Base-by-base conservation (phyloP, 2,329 filamentous ascomycete genomes). In the Neopestalotiopsis clavispora region DNA sequence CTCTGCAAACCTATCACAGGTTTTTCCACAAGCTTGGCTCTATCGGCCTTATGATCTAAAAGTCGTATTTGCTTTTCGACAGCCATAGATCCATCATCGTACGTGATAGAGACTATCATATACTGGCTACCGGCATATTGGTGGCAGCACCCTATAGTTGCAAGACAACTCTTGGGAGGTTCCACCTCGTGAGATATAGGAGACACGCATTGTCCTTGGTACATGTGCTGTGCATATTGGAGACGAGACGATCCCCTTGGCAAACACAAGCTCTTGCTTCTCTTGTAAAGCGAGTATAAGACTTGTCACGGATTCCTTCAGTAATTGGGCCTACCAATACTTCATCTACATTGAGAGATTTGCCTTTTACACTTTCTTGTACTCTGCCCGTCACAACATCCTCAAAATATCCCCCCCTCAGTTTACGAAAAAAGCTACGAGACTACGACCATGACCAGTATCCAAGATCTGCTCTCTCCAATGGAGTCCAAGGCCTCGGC, bases 381-480 rank as follows among this genome's bases (percentile, higher is more conserved):
- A 10, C 10, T 3, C 45, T 9, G 45, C 45, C 14, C 45, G 20
- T n/a, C 6, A 23, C 9, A 52, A n/a, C n/a, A 9, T n/a, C 45
- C n/a, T 52, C 17, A 10, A 56, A 56, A 56, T 13, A 10, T 4
- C 4, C 17, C 30, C n/a, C 12, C 23, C 6, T 59, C 57, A 23
- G 14, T 23, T 30, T 34, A 28, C 23, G n/a, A 14, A 20, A 23
- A 59, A 9, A 59, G 65, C 2, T 30, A n/a, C 57, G 7, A 40
- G 61, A 71, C 59, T 17, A 23, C 13, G 4, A 58, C 12, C 13
- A 79, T 79, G 77, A 67, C 74, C 45, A 75, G 73, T 66, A 77
- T 78, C 66, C 69, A 65, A 40, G 75, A 78, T 42, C 68, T 79
- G n/a, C 59, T 78, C 17, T 70, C 71, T 42, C 74, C 76, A n/a